These are phyloP conservation scores for Ceratocystis eucalypticola DNA, from an alignment of 2,329 filamentous ascomycete species.

Conservation along the genomic window DNA sequence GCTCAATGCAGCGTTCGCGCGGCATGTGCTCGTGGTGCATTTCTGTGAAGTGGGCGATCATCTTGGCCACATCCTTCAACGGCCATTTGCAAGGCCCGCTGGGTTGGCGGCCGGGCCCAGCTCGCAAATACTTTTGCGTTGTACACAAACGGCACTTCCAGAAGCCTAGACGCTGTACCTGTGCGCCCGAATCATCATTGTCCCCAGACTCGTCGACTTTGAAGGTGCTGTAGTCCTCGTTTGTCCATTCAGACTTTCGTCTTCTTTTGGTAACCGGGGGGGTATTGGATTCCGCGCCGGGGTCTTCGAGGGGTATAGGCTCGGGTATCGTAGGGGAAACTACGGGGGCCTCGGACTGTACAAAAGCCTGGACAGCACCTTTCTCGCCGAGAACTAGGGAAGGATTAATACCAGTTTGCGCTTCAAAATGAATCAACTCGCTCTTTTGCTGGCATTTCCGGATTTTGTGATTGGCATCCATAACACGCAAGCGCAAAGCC, in stretches of 20 bases:
- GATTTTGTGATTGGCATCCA: constrained; percentile 34
- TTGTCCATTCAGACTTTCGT: constrained; percentile 13
- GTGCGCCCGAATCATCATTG: constrained; percentile 19
- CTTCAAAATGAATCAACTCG: constrained; percentile 25
- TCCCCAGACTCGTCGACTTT: constrained; percentile 19
- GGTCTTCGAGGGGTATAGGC: constrained; percentile 16
- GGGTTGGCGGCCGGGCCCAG: constrained; percentile 30
- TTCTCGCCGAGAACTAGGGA: constrained; percentile 18
- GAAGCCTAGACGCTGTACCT: constrained; percentile 32
- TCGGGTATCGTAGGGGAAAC: constrained; percentile 11
- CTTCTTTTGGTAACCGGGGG: constrained; percentile 16
- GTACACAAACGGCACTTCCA: constrained; percentile 36
- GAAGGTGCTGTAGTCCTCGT: constrained; percentile 11
- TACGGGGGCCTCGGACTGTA: constrained; percentile 11
- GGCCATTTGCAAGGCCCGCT: constrained; percentile 35
- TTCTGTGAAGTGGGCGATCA: constrained; percentile 35
- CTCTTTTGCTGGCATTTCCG: constrained; percentile 32
- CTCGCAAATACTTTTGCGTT: constrained; percentile 31
- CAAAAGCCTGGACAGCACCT: constrained; percentile 19
- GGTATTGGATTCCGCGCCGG: constrained; percentile 15
- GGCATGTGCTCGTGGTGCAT: constrained; percentile 34
- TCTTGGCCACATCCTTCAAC: constrained; percentile 34
- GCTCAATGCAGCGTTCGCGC: constrained; percentile 31
- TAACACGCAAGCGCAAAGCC: constrained; percentile 30
- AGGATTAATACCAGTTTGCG: constrained; percentile 22